A percentile compares a stretch with the other conserved stretches of the same genome.
phyloP scores from a whole-genome alignment of 495 filamentous ascomycete species.

The Tuber calosporum region DNA sequence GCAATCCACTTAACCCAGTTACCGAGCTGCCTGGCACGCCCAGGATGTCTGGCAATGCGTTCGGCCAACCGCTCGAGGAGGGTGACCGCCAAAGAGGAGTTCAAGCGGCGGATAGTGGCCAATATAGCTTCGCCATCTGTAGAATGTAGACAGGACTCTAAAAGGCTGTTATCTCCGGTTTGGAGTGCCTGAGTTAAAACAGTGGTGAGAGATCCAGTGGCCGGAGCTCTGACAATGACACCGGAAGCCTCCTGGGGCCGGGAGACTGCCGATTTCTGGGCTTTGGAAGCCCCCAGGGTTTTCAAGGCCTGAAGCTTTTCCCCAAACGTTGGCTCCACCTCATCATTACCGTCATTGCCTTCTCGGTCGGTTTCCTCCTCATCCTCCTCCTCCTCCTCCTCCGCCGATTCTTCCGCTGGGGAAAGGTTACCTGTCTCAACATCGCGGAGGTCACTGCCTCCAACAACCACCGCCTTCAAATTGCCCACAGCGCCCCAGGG shows the following conservation, averaged over 20 bases:
- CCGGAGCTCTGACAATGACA: conserved; percentile 53
- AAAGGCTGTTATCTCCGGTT: conserved; percentile 77
- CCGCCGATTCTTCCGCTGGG: conserved; percentile 52
- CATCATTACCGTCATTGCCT: conserved; percentile 40
- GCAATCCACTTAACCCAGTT: conserved; percentile 94
- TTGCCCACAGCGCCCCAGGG: conserved; percentile 65
- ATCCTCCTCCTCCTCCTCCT: conserved; percentile 43
- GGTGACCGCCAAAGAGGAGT: conserved; percentile 67
- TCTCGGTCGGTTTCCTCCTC: conserved; percentile 43
- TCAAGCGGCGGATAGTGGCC: conserved; percentile 79
- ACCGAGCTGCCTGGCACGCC: conserved; percentile 83
- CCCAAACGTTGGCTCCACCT: conserved; percentile 56
- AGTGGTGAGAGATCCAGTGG: conserved; percentile 74
- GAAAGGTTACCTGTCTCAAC: conserved; percentile 23
- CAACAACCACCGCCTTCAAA: conserved; percentile 58
- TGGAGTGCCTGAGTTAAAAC: conserved; percentile 86
- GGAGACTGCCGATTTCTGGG: conserved; percentile 53
- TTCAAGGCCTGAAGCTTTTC: conserved; percentile 68
- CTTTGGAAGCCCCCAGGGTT: conserved; percentile 64
- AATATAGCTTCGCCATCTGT: conserved; percentile 67
- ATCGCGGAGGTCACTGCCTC: conserved; percentile 43
- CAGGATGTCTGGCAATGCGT: conserved; percentile 76
- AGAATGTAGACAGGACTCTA: conserved; percentile 84
- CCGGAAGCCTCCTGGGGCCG: conserved; percentile 42
- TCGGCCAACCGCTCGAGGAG: conserved; percentile 79